Base-by-base conservation (phyloP, 352 stramenopile species). In the Pseudoperonospora humuli region DNA sequence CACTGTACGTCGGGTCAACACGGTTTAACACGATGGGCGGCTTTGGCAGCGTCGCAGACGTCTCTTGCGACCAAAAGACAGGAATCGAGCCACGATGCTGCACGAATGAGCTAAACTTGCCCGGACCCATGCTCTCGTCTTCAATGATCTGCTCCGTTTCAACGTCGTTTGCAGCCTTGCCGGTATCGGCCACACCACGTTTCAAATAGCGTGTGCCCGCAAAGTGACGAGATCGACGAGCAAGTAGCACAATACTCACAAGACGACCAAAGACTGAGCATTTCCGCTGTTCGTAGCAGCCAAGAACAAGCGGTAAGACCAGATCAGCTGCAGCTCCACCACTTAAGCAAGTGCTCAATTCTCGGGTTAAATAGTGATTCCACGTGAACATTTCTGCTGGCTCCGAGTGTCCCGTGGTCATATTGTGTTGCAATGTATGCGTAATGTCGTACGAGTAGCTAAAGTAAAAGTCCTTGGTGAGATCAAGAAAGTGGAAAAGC, bases 391-490 rank as follows among this genome's bases (percentile, higher is more conserved):
- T 98, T 54, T 97, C 88, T 20, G 97, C 89, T 17, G 79, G 74
- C 24, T 77, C 72, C 0, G 73, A 70, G 20, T 74, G 54, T 29
- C 87, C 74, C 2, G 75, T 84, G 9, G 95, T 86, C 80, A 98
- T 98, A 52, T 99, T 99, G 59, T 98, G 79, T 70, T 99, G 95
- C 41, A 99, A 64, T 37, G 86, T 96, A 56, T 96, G 79, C 13
- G 96, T 99, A 34, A 99, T 76, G 53, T 99, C 94, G 58, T 99
- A 98, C 35, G 93, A 98, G 59, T 99, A 99, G 39, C 81, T 97
- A 64, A 98, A 99, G 74, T 95, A 99, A 60, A 99, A 99, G 54
- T 98, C 96, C 54, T 99, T 98, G 6, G 94, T 98, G 14, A 99
- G 74, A 60, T 99, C 96, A 31, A 99, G 74, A 39, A 99, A 97